Base-by-base conservation (phyloP, 2,329 filamentous ascomycete species). In the Apiospora rasikravindrae region DNA sequence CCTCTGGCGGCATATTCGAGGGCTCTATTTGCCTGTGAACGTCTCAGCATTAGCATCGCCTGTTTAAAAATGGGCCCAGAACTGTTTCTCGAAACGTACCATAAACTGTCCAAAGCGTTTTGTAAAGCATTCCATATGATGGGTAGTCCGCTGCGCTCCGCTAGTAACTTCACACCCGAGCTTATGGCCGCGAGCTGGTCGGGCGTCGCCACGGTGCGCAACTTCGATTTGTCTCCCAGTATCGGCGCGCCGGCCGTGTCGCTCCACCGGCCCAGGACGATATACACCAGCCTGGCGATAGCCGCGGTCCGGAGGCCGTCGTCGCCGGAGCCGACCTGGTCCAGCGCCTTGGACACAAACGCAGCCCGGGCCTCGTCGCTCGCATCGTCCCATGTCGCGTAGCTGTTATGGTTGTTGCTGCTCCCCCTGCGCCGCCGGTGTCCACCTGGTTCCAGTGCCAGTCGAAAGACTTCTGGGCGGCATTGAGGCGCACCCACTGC, bases 401-500 rank as follows among this genome's bases (percentile, higher is more conserved):
- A 83, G 61, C 84, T 82, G 22, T 85, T 80, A 69, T 85, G 80
- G 47, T 83, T 72, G 49, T 53, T 53, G 49, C 24, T 53, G 4
- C 49, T 26, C 29, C 57, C 77, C 79, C 67, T 16, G 44, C 42
- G 44, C 44, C 44, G 49, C 29, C 16, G 6, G 37, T 73, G 76
- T 79, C 51, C 76, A 89, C 87, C 29, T 87, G 85, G 76, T 88
- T 83, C 94, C 94, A 98, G 78, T 92, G 89, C 80, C 90, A 89
- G 75, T 95, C 90, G 79, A 97, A 98, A 2, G 92, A 91, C 49
- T 90, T 87, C 78, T 94, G 93, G 26, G 93, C 92, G 70, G 91
- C 89, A 70, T 93, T 88, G 68, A 98, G 86, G 78, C 95, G 92
- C 67, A 92, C 88, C 83, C 94, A 93, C 80, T 98, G 95, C 82